A percentile compares a stretch with the other conserved stretches of the same genome.
These are phyloP conservation scores for Saccharomyces hybrid DNA, from an alignment of 1,139 yeast genomes.

Conservation along the genomic window DNA sequence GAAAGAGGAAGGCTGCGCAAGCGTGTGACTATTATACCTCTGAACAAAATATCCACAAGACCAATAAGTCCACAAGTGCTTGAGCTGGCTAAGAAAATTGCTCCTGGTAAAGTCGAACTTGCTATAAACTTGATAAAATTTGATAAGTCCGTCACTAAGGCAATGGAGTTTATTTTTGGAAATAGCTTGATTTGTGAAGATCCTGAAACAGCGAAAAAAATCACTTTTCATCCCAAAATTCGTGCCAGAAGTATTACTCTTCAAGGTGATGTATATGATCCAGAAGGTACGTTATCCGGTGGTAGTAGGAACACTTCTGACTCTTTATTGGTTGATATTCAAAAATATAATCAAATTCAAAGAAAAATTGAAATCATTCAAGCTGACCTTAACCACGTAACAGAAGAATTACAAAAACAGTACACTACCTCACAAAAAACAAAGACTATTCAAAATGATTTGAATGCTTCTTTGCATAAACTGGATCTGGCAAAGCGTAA, in stretches of 20 bases:
- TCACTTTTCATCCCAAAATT: conserved; percentile 82
- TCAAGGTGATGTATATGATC: conserved; percentile 93
- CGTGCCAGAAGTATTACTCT: conserved; percentile 82
- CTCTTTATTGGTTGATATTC: conserved; percentile 59
- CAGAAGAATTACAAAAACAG: conserved; percentile 39
- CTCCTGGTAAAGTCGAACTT: conserved; percentile 76
- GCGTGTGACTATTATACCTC: conserved; percentile 86
- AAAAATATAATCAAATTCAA: conserved; percentile 52
- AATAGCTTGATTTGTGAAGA: conserved; percentile 80
- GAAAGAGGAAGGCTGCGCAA: conserved; percentile 72
- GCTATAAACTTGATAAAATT: conserved; percentile 77
- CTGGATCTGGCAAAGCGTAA: conserved; percentile 54
- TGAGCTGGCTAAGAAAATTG: conserved; percentile 49
- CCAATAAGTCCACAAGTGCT: conserved; percentile 40
- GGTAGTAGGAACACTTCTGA: conserved; percentile 67
- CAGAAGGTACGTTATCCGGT: conserved; percentile 92
- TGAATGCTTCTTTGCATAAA: conserved; percentile 63
- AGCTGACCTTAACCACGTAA: conserved; percentile 39
- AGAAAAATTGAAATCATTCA: conserved; percentile 39
- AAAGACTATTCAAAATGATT: conserved; percentile 52
- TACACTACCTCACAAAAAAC: conserved; percentile 46
- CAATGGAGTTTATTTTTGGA: conserved; percentile 92
- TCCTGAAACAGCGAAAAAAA: conserved; percentile 77
- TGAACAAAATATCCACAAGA: conserved; percentile 71
- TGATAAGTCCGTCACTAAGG: conserved; percentile 60